Evolutionary conservation across 768 basidiomycete genomes (phyloP).

Genomic region (Pisolithus microcarpus): DNA sequence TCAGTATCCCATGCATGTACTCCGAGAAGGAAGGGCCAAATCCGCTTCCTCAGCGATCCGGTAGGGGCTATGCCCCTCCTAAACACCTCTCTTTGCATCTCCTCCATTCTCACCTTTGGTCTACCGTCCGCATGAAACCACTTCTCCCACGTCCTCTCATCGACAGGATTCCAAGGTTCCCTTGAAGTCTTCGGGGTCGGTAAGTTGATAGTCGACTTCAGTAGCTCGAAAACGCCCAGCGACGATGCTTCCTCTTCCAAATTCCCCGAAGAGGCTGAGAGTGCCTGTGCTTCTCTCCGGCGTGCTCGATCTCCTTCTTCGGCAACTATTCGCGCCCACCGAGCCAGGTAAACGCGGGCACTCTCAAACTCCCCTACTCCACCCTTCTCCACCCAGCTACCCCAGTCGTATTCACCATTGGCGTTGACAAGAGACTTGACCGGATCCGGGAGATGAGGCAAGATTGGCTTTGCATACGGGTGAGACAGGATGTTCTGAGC

Average conservation of each 20-base stretch:
- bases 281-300: constrained; percentile 64
- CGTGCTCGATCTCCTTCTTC: constrained; percentile 95
- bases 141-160: constrained; percentile 59
- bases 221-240: constrained; percentile 80
- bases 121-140: constrained; percentile 75
- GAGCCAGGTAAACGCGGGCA: constrained; percentile 89
- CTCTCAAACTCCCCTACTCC: constrained; percentile 96
- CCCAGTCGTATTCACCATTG: constrained; percentile 88
- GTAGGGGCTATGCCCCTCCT: constrained; percentile 57
- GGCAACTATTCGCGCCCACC: constrained; percentile 95
- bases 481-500: constrained; percentile 94
- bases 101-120: constrained; percentile 57
- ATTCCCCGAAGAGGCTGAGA: constrained; percentile 43
- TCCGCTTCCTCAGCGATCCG: constrained; percentile 53
- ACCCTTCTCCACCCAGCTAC: constrained; percentile 87
- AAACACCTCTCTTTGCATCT: constrained; percentile 74
- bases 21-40: constrained; percentile 90
- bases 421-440: constrained; percentile 86
- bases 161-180: constrained; percentile 71
- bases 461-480: constrained; percentile 90
- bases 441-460: constrained; percentile 93
- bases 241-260: constrained; percentile 60
- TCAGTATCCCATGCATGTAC: constrained; percentile 78
- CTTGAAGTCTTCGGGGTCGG: constrained; percentile 80
- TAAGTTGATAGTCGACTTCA: constrained; percentile 71